These are phyloP conservation scores for Rhodotorula kratochvilovae DNA, from an alignment of 768 basidiomycete species.

Conservation along the genomic window DNA sequence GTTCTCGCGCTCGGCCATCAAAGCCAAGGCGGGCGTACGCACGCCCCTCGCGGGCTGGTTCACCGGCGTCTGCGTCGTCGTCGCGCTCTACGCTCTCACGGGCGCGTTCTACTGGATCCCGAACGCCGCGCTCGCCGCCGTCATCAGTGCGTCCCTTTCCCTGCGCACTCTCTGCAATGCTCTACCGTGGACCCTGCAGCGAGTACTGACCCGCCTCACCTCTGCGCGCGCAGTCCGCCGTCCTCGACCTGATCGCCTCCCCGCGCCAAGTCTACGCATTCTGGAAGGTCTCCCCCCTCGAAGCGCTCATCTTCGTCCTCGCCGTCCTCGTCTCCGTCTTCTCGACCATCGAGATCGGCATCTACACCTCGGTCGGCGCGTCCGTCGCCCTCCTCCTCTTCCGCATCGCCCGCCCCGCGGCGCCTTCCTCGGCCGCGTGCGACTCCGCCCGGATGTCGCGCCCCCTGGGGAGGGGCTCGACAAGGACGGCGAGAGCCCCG, in stretches of 20 bases:
- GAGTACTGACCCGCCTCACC: too few relatives aligned
- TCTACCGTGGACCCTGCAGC: too few relatives aligned
- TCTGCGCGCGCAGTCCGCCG: slow-evolving; percentile 52
- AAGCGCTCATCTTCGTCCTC: slow-evolving; percentile 49
- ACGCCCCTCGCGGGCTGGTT: slow-evolving; percentile 85
- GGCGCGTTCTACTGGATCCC: slow-evolving; percentile 50
- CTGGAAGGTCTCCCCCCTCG: slow-evolving; percentile 91
- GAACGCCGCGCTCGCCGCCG: slow-evolving; percentile 53
- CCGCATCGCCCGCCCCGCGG: slow-evolving; percentile 85
- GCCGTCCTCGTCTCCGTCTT: slow-evolving; percentile 66
- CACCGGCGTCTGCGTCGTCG: slow-evolving; percentile 72
- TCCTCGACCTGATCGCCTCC: slow-evolving; percentile 65
- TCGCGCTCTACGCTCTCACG: slow-evolving; percentile 90
- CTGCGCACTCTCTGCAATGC: too few relatives aligned
- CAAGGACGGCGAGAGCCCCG: not conserved
- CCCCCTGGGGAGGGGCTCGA: not conserved
- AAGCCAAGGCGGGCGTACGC: slow-evolving; percentile 93
- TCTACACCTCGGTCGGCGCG: slow-evolving; percentile 59
- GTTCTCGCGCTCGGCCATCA: slow-evolving; percentile 95
- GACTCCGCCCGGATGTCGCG: slow-evolving; percentile 50
- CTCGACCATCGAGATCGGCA: slow-evolving; percentile 49
- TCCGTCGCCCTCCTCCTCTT: slow-evolving; percentile 75
- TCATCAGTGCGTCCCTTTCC: slow-evolving; percentile 48
- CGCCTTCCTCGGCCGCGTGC: slow-evolving; percentile 81
- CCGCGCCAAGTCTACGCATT: slow-evolving; percentile 76